phyloP scores from a whole-genome alignment of 2,329 filamentous ascomycete species.

The Colletotrichum tanaceti region DNA sequence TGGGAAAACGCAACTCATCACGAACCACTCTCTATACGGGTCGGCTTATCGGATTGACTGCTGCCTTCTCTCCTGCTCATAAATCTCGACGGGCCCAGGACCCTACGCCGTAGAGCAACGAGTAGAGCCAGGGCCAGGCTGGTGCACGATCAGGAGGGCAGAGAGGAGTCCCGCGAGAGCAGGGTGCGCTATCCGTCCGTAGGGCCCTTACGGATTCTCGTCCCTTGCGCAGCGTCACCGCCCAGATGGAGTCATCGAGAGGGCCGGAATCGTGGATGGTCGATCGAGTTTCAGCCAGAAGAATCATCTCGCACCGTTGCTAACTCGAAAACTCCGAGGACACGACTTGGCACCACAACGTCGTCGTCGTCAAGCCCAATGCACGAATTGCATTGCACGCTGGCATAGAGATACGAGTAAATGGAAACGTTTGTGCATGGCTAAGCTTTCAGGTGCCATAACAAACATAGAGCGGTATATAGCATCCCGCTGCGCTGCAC shows the following conservation, averaged over 20 bases:
- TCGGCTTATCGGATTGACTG: conserved; percentile 27
- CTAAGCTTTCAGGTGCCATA: conserved; percentile 15
- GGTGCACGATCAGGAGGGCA: background rate
- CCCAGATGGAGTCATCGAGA: conserved; percentile 12
- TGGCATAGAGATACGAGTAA: conserved; percentile 5
- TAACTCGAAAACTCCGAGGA: background rate
- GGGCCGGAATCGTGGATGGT: conserved; percentile 1
- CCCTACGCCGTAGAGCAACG: conserved; percentile 11
- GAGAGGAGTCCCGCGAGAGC: background rate
- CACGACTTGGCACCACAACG: conserved; percentile 4
- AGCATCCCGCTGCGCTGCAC: too few relatives aligned
- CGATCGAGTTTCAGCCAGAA: conserved; percentile 26
- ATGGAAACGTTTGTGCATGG: background rate
- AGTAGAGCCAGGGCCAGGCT: conserved; percentile 22
- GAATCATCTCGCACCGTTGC: conserved; percentile 7
- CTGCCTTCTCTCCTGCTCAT: conserved; percentile 27
- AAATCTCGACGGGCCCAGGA: conserved; percentile 21
- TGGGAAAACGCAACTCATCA: conserved; percentile 27
- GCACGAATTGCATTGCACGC: background rate
- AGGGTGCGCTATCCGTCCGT: conserved; percentile 26
- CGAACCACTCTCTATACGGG: background rate
- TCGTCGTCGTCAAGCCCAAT: conserved; percentile 20
- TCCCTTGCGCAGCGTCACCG: conserved; percentile 9
- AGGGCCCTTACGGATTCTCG: conserved; percentile 9
- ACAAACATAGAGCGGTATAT: conserved; percentile 1